Conservation (phyloP, 208 protist genomes). For the Novymonas esmeraldas region DNA sequence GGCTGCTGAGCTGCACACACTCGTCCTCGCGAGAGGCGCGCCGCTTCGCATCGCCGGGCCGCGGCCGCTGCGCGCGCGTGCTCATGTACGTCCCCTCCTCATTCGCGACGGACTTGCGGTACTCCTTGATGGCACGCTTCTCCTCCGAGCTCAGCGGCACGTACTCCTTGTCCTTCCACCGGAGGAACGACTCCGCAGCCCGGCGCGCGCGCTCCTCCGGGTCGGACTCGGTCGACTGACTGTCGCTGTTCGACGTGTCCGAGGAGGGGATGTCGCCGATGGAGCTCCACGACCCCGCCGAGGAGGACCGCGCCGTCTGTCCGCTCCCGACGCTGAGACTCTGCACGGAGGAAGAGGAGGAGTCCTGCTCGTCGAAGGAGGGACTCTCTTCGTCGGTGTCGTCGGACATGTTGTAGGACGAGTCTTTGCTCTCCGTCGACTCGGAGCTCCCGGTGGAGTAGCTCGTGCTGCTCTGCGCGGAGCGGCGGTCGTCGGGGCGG, state of each 20-base stretch:
- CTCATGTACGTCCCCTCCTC: conserved; percentile 26
- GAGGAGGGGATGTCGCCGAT: neutral
- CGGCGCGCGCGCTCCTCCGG: conserved; percentile 18
- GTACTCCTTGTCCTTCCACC: conserved; percentile 31
- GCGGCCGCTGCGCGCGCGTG: conserved; percentile 18
- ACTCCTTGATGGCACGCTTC: conserved; percentile 29
- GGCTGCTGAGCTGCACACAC: conserved; percentile 4
- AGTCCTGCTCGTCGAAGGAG: conserved; percentile 1
- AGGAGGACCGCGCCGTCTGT: neutral
- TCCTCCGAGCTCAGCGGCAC: conserved; percentile 21
- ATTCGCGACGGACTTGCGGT: conserved; percentile 16
- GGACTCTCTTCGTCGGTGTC: neutral
- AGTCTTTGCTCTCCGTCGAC: neutral
- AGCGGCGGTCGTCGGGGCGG: neutral
- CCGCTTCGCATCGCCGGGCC: neutral
- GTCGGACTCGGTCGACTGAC: conserved; percentile 15
- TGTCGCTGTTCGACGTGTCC: conserved; percentile 7
- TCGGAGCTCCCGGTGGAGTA: neutral
- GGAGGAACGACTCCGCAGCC: conserved; percentile 19
- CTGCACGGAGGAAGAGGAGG: neutral
- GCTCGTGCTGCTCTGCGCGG: neutral
- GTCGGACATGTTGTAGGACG: neutral
- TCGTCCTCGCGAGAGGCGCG: conserved; percentile 1
- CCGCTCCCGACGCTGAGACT: neutral
- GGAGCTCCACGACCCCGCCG: neutral